A percentile compares a stretch with the other conserved stretches of the same genome.
Evolutionary conservation across 352 stramenopile species (phyloP).

Genomic region (Pilasporangium apinafurcum): DNA sequence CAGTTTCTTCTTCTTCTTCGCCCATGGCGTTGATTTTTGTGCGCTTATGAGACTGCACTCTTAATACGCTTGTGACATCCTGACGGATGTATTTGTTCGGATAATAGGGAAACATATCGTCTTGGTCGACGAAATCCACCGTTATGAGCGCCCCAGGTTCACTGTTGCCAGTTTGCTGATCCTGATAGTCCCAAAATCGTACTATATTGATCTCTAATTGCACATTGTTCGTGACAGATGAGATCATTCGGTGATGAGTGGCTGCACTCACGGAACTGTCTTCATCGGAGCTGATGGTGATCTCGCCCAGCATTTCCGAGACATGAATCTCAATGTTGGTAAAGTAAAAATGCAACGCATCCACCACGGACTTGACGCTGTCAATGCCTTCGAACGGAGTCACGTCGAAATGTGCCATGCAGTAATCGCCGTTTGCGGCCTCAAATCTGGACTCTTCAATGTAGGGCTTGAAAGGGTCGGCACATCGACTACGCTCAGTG

Average conservation of each 20-base stretch:
- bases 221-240: slow-evolving; percentile 24
- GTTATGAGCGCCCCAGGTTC: slow-evolving; percentile 25
- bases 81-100: slow-evolving; percentile 28
- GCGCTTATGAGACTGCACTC: slow-evolving; percentile 14
- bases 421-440: slow-evolving; percentile 33
- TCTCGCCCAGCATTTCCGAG: slow-evolving; percentile 45
- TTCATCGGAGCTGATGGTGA: slow-evolving; percentile 51
- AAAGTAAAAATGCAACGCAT: slow-evolving; percentile 51
- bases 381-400: slow-evolving; percentile 30
- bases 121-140: slow-evolving; percentile 38
- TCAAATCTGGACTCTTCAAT: slow-evolving; percentile 41
- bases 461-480: slow-evolving; percentile 21
- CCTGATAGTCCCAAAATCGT: slow-evolving; percentile 34
- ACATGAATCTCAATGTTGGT: slow-evolving; percentile 54
- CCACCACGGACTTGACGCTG: slow-evolving; percentile 39
- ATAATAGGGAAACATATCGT: slow-evolving; percentile 48
- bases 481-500: slow-evolving; percentile 8
- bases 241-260: slow-evolving; percentile 47
- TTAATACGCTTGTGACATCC: slow-evolving; percentile 38
- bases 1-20: slow-evolving; percentile 1
- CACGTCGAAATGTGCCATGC: slow-evolving; percentile 49
- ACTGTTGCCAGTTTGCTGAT: slow-evolving; percentile 8
- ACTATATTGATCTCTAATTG: slow-evolving; percentile 45
- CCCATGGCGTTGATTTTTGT: background rate
- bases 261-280: slow-evolving; percentile 32